phyloP scores from a whole-genome alignment of 208 protist species.

The Strigomonas galati region DNA sequence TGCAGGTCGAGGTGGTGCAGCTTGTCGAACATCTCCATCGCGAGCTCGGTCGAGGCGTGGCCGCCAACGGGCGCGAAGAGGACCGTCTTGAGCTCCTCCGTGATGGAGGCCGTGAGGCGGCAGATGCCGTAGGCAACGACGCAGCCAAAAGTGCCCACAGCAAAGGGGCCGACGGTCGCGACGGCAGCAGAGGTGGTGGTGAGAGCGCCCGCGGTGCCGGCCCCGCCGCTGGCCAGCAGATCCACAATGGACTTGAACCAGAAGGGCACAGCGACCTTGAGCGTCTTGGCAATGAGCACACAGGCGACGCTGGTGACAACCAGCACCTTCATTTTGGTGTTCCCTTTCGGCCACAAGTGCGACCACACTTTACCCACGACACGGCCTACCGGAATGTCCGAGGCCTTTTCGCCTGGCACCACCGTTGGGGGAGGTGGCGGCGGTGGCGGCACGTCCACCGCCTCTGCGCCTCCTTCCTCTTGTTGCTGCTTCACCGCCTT shows the following conservation, averaged over 20 bases:
- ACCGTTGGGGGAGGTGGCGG: constrained; percentile 28
- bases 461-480: background rate
- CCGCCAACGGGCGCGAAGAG: constrained; percentile 89
- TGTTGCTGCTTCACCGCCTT: constrained; percentile 4
- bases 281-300: constrained; percentile 74
- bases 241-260: constrained; percentile 91
- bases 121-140: constrained; percentile 86
- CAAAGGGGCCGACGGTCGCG: constrained; percentile 41
- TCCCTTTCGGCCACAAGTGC: constrained; percentile 79
- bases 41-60: constrained; percentile 76
- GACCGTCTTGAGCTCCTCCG: constrained; percentile 87
- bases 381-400: constrained; percentile 65
- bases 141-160: constrained; percentile 75
- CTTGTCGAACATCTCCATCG: constrained; percentile 88
- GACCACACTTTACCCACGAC: constrained; percentile 72
- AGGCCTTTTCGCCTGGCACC: constrained; percentile 33
- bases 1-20: constrained; percentile 83
- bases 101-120: constrained; percentile 62
- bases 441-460: background rate
- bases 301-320: constrained; percentile 75
- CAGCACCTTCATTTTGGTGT: constrained; percentile 56
- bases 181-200: constrained; percentile 6
- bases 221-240: constrained; percentile 42
- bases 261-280: constrained; percentile 89
- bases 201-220: background rate